These are phyloP conservation scores for Mrakia blollopis DNA, from an alignment of 768 basidiomycete species.

Conservation along the genomic window DNA sequence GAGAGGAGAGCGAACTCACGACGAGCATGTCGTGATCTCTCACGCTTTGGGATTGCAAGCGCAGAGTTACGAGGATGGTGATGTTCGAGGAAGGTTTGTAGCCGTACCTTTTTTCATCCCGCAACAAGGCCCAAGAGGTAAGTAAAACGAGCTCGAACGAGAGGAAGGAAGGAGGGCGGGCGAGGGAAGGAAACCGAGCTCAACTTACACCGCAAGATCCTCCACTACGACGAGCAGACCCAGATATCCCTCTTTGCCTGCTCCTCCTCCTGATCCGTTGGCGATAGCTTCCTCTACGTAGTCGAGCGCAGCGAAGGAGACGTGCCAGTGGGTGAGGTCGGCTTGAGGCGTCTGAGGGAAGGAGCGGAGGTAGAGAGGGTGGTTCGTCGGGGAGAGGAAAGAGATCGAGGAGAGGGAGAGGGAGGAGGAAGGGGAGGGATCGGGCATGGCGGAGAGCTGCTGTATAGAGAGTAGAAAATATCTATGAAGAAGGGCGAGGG, in stretches of 20 bases:
- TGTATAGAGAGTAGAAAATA: too few species aligned
- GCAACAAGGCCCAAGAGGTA: background rate
- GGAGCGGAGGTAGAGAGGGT: slow-evolving; percentile 25
- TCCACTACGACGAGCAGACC: slow-evolving; percentile 21
- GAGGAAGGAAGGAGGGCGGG: background rate
- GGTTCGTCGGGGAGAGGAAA: slow-evolving; percentile 16
- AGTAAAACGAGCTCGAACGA: background rate
- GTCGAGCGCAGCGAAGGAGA: slow-evolving; percentile 25
- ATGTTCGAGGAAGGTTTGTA: slow-evolving; percentile 34
- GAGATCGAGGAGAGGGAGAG: slow-evolving; percentile 15
- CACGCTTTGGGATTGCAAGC: background rate
- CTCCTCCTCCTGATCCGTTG: slow-evolving; percentile 7
- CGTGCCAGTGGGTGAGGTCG: slow-evolving; percentile 23
- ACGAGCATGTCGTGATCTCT: slow-evolving; percentile 29
- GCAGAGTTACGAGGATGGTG: slow-evolving; percentile 26
- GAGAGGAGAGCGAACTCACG: slow-evolving; percentile 1
- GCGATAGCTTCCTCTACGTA: slow-evolving; percentile 19
- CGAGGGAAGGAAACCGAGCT: background rate
- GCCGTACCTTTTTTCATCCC: slow-evolving; percentile 17
- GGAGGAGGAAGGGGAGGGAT: too few species aligned
- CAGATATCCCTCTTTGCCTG: slow-evolving; percentile 24
- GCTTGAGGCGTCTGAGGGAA: slow-evolving; percentile 18
- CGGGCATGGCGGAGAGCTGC: too few species aligned
- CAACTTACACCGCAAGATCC: slow-evolving; percentile 21
- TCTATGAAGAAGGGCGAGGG: too few species aligned